These are phyloP conservation scores for Daldinia decipiens DNA, from an alignment of 495 filamentous ascomycete species.

Conservation along the genomic window DNA sequence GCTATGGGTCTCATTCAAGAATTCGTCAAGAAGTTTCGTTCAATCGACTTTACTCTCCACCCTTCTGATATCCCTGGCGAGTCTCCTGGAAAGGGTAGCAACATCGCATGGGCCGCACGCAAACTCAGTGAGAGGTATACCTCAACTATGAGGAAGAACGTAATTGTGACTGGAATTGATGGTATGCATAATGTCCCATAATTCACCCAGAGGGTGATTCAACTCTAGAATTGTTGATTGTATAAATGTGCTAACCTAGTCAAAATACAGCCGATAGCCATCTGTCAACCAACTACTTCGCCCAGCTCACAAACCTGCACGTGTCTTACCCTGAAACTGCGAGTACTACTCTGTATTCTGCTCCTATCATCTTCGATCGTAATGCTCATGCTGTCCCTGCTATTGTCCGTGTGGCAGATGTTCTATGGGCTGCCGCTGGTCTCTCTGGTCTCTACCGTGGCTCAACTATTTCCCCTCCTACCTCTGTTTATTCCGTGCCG, in stretches of 20 bases:
- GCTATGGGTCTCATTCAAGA: constrained; percentile 62
- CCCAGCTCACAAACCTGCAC: constrained; percentile 68
- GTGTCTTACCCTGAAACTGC: constrained; percentile 62
- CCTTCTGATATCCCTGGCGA: constrained; percentile 69
- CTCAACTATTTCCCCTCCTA: constrained; percentile 70
- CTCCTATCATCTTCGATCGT: constrained; percentile 77
- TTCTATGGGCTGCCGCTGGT: constrained; percentile 73
- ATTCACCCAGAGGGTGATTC: background rate
- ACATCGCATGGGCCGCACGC: constrained; percentile 71
- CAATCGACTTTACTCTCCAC: constrained; percentile 70
- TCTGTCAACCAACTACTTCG: constrained; percentile 71
- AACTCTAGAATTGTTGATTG: background rate
- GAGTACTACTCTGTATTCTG: constrained; percentile 68
- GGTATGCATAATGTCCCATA: constrained; percentile 55
- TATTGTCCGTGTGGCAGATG: constrained; percentile 73
- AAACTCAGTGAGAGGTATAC: constrained; percentile 68
- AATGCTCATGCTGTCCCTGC: constrained; percentile 72
- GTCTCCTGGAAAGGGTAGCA: constrained; percentile 74
- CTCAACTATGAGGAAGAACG: constrained; percentile 61
- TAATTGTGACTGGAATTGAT: constrained; percentile 76
- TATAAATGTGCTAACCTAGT: constrained; percentile 39
- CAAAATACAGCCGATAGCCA: constrained; percentile 70
- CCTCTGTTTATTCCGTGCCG: constrained; percentile 74
- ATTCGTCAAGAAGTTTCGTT: constrained; percentile 68
- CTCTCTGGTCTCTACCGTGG: constrained; percentile 71